Evolutionary conservation across 345 rosid species (phyloP).

Genomic region (Bretschneidera sinensis): DNA sequence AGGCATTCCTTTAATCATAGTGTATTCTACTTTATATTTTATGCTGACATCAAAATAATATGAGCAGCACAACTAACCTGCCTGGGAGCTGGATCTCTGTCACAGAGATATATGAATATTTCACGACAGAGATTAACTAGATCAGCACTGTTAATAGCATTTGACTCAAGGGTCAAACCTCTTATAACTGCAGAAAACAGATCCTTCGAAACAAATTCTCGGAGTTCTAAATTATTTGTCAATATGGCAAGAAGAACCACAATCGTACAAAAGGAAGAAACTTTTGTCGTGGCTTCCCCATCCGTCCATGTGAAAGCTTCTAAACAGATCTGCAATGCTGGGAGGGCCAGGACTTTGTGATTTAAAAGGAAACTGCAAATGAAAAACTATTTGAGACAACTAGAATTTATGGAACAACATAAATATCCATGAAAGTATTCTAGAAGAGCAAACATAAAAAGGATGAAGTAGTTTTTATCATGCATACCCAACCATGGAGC

Average conservation of each 20-base stretch:
- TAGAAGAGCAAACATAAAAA: background rate
- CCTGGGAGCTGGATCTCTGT: slow-evolving; percentile 78
- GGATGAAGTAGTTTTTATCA: background rate
- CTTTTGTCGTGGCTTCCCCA: slow-evolving; percentile 75
- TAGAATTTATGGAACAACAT: background rate
- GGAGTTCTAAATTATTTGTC: slow-evolving; percentile 61
- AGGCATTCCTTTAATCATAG: background rate
- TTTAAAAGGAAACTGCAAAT: slow-evolving; percentile 68
- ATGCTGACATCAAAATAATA: slow-evolving; percentile 4
- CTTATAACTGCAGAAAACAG: slow-evolving; percentile 64
- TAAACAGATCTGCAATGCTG: slow-evolving; percentile 59
- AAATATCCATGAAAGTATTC: background rate
- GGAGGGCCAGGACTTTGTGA: slow-evolving; percentile 61
- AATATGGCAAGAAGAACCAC: slow-evolving; percentile 60
- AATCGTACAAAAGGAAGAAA: slow-evolving; percentile 60
- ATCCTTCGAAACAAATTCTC: slow-evolving; percentile 66
- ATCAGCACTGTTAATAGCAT: slow-evolving; percentile 69
- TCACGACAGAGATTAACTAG: slow-evolving; percentile 81
- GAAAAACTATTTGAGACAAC: slow-evolving; percentile 11
- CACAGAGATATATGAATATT: slow-evolving; percentile 68
- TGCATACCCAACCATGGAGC: slow-evolving; percentile 80
- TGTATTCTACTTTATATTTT: background rate
- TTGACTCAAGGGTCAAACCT: slow-evolving; percentile 82
- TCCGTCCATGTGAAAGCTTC: slow-evolving; percentile 89
- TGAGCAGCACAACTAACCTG: slow-evolving; percentile 52